These are phyloP conservation scores for Theobroma grandiflorum DNA, from an alignment of 441 rosid genomes.

Conservation along the genomic window DNA sequence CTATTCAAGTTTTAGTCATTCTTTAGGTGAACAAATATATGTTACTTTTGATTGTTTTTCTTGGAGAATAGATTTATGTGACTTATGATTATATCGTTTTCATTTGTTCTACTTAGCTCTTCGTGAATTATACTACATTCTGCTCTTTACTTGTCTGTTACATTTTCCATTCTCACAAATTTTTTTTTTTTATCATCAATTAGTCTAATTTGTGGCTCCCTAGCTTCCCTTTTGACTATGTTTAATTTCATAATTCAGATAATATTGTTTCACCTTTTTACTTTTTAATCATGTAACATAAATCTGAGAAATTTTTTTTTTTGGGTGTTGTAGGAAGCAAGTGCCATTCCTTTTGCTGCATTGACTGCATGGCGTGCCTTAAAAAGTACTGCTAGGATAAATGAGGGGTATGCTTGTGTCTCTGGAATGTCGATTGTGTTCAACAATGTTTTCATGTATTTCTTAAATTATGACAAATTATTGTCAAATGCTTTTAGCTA, in stretches of 20 bases:
- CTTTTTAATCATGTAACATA: neutral
- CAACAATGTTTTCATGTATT: constrained; percentile 2
- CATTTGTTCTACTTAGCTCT: neutral
- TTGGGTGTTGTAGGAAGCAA: constrained; percentile 73
- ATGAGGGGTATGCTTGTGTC: constrained; percentile 71
- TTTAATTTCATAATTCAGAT: constrained; percentile 13
- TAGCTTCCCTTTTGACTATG: neutral
- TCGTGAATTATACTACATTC: neutral
- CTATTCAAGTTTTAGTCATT: constrained; percentile 20
- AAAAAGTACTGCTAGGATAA: constrained; percentile 85
- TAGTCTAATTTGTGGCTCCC: constrained; percentile 6
- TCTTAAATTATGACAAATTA: neutral
- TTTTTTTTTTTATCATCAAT: constrained; percentile 12
- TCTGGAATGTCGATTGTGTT: neutral
- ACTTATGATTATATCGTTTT: neutral
- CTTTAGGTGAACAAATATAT: constrained; percentile 1
- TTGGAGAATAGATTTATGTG: neutral
- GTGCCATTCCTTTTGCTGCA: constrained; percentile 95
- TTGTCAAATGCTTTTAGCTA: neutral
- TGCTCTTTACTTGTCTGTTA: neutral
- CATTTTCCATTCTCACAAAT: neutral
- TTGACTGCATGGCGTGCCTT: constrained; percentile 98
- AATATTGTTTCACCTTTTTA: neutral
- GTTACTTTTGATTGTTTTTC: neutral
- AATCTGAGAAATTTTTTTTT: constrained; percentile 23